A percentile compares a stretch with the other conserved stretches of the same genome.
Evolutionary conservation across 1,284 basidiomycete genomes (phyloP).

Genomic region (Sparassis latifolia): DNA sequence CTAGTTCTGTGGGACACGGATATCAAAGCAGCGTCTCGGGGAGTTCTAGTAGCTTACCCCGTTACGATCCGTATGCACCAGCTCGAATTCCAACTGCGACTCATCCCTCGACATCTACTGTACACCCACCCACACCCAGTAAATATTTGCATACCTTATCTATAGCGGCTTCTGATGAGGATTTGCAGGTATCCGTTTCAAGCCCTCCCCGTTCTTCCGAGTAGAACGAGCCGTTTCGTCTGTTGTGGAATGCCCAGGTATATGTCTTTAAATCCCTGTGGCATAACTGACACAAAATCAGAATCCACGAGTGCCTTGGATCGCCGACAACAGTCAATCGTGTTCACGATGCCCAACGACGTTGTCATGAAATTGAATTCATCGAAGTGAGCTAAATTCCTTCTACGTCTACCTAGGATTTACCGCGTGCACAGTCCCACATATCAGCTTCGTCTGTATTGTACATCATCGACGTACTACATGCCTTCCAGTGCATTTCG

Average conservation of each 20-base stretch:
- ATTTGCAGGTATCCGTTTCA: constrained; percentile 62
- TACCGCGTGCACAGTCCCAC: constrained; percentile 40
- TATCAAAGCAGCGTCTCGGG: constrained; percentile 6
- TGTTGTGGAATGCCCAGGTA: constrained; percentile 72
- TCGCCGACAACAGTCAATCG: constrained; percentile 55
- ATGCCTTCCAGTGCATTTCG: constrained; percentile 46
- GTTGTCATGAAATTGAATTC: constrained; percentile 56
- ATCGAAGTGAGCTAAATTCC: constrained; percentile 33
- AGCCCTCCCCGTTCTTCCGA: constrained; percentile 71
- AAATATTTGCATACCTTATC: too few relatives aligned
- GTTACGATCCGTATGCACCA: constrained; percentile 61
- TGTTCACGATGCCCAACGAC: constrained; percentile 59
- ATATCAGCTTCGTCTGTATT: constrained; percentile 85
- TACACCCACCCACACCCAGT: constrained; percentile 28
- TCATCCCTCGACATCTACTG: constrained; percentile 13
- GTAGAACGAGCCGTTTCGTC: constrained; percentile 59
- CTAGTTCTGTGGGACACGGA: constrained; percentile 7
- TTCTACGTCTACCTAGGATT: neutral
- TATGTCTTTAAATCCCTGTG: constrained; percentile 8
- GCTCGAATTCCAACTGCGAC: constrained; percentile 39
- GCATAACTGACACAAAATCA: constrained; percentile 19
- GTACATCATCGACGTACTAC: constrained; percentile 87
- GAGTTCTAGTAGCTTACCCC: constrained; percentile 24
- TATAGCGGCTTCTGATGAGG: constrained; percentile 13
- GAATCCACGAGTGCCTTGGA: constrained; percentile 74